Evolutionary conservation across 495 filamentous ascomycete species (phyloP).

Genomic region (Aspergillus kassunensis): DNA sequence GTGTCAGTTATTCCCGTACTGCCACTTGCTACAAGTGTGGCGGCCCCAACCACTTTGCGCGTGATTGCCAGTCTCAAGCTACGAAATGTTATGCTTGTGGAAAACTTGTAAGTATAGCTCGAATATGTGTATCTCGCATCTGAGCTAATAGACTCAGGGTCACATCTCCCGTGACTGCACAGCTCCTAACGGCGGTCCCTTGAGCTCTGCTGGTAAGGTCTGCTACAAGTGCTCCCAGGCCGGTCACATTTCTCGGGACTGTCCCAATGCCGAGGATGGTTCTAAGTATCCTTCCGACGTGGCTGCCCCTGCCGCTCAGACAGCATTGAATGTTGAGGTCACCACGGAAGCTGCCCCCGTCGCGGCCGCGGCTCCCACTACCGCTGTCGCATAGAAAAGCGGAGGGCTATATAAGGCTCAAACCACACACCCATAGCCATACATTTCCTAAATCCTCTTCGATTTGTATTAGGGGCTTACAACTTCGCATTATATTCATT

Average conservation of each 20-base stretch:
- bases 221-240: slow-evolving; percentile 97
- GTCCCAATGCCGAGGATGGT: slow-evolving; percentile 61
- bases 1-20: slow-evolving; percentile 63
- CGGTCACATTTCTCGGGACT: slow-evolving; percentile 95
- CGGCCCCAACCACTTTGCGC: slow-evolving; percentile 96
- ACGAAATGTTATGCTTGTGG: slow-evolving; percentile 99
- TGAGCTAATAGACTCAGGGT: slow-evolving; percentile 40
- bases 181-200: slow-evolving; percentile 90
- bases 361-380: slow-evolving; percentile 46
- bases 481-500: slow-evolving; percentile 12
- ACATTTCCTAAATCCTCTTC: slow-evolving; percentile 18
- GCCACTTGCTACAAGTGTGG: slow-evolving; percentile 99
- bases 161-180: slow-evolving; percentile 98
- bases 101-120: slow-evolving; percentile 59
- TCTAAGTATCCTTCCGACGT: slow-evolving; percentile 31
- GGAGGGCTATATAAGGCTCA: slow-evolving; percentile 12
- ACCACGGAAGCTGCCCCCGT: slow-evolving; percentile 23
- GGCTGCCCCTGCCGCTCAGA: slow-evolving; percentile 36
- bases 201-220: slow-evolving; percentile 94
- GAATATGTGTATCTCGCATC: not conserved
- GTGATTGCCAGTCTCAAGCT: slow-evolving; percentile 98
- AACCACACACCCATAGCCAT: slow-evolving; percentile 21
- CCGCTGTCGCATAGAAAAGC: slow-evolving; percentile 51
- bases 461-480: slow-evolving; percentile 35
- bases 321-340: slow-evolving; percentile 26